Percentiles rank a stretch among this genome's conserved stretches.
Conservation (phyloP, 106 monocot genomes). For the Apostasia shenzhenica region DNA sequence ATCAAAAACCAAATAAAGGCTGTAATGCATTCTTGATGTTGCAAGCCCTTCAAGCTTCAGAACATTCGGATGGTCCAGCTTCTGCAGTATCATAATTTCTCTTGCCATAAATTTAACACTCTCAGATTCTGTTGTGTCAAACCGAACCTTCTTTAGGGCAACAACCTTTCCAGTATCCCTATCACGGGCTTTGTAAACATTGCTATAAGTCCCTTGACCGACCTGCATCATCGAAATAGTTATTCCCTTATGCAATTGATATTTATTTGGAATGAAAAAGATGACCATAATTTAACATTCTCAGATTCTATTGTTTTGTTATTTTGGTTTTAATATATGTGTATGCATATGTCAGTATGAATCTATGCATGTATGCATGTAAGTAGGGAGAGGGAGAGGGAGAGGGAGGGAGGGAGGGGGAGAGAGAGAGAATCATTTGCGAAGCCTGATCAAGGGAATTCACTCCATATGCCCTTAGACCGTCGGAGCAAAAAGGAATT, state of each 20-base stretch:
- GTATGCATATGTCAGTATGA: too few species aligned
- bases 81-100: constrained; percentile 34
- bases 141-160: constrained; percentile 33
- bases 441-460: too few species aligned
- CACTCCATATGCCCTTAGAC: too few species aligned
- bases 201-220: constrained; percentile 40
- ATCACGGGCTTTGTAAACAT: constrained; percentile 38
- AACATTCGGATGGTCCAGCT: constrained; percentile 36
- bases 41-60: constrained; percentile 47
- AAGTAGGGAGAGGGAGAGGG: too few species aligned
- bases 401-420: too few species aligned
- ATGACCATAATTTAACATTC: too few species aligned
- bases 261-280: neutral
- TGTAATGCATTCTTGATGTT: constrained; percentile 38
- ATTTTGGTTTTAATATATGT: too few species aligned
- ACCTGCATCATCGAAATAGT: constrained; percentile 13
- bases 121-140: constrained; percentile 39
- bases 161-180: constrained; percentile 40
- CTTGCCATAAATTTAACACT: constrained; percentile 45
- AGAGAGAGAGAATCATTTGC: too few species aligned
- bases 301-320: too few species aligned
- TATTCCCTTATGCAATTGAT: neutral
- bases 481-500: too few species aligned
- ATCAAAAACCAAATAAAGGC: constrained; percentile 37
- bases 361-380: too few species aligned